Conservation (phyloP, 306 rosid species). For the Fragaria ananassa region DNA sequence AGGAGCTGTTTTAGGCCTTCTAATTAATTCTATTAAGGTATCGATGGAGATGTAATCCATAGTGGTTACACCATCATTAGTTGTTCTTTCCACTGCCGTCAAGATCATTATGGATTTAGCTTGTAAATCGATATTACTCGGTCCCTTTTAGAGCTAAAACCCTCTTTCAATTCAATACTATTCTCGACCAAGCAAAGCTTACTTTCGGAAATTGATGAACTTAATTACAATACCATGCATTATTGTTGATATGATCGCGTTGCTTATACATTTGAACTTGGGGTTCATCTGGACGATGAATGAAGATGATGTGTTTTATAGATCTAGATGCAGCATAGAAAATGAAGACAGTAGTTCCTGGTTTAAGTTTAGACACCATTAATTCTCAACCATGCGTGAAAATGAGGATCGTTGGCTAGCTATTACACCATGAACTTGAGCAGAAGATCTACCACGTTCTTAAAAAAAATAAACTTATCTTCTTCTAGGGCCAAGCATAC, state of each 20-base stretch:
- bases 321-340: constrained; percentile 19
- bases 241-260: neutral
- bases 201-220: neutral
- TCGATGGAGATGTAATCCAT: neutral
- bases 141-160: neutral
- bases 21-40: neutral
- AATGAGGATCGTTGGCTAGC: constrained; percentile 8
- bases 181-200: neutral
- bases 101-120: neutral
- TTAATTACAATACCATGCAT: neutral
- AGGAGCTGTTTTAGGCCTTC: neutral
- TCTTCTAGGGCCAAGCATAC: constrained; percentile 35
- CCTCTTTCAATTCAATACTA: neutral
- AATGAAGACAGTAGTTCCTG: neutral
- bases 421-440: neutral
- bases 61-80: neutral
- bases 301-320: neutral
- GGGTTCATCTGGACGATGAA: neutral
- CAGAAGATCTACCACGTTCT: neutral
- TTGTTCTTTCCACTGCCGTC: neutral
- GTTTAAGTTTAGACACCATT: constrained; percentile 10
- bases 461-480: constrained; percentile 9
- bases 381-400: constrained; percentile 5
- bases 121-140: neutral
- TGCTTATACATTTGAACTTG: neutral